Evolutionary conservation across 129 eudicot species (phyloP), one percentile per base, ranked within the genome.

Genomic region (Mikania micrantha): DNA sequence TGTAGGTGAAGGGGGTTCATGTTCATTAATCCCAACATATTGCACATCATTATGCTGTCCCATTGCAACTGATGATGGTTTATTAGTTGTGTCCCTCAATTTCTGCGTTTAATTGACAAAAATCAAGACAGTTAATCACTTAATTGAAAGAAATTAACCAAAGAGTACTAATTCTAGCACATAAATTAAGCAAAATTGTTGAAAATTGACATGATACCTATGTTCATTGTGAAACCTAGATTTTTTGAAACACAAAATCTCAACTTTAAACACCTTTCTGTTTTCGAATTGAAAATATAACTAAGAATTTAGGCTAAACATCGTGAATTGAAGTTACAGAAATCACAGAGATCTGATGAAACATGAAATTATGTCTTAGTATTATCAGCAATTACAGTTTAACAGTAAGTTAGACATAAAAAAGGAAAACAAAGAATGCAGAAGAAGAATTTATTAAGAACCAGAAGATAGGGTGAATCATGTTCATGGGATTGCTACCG

Each of bases 1-100:
- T 66, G 85, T 81, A 4, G 96, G 81, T 31, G 87, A 74, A 32
- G 85, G 79, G 4, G 72, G 29, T 24, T 73, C 86, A 48, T 58
- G 70, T 12, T 74, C 81, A 22, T 57, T 73, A 31, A 87, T 82
- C 29, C 78, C 88, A 20, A 77, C 69, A 70, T 84, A 88, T 31
- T 68, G 48, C 29, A 69, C 80, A n/a, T 74, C 81, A 21, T 34
- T 34, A 53, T 61, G 45, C 1, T 78, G 84, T 7, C 88, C 88
- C 95, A 82, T 88, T 73, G 81, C 77, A n/a, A 24, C 21, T 0
- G 81, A 64, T 52, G 80, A 34, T 80, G 60, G 75, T 64, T 80
- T 67, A 32, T 48, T 80, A 36, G 62, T 74, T 34, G 75, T 17
- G 57, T 63, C 71, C 80, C 74, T 79, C 75, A 71, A 58, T 82